Conservation (phyloP, 1,284 basidiomycete species). For the Ganoderma sinense region DNA sequence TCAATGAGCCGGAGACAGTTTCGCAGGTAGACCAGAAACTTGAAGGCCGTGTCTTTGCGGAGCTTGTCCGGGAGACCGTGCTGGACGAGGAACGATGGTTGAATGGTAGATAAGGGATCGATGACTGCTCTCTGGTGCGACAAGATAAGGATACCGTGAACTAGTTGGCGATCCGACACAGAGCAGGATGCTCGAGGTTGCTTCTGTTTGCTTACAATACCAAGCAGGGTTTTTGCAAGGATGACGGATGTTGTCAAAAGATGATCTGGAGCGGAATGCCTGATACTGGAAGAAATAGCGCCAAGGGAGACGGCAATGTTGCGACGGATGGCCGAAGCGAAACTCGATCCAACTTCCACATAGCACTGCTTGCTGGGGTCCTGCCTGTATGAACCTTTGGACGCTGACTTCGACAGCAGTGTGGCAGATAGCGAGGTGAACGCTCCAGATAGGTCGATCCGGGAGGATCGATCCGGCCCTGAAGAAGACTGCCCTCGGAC, state of each 20-base stretch:
- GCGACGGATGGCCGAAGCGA: conserved; percentile 7
- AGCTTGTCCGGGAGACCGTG: conserved; percentile 69
- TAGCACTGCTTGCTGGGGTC: conserved; percentile 15
- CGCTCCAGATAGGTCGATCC: conserved; percentile 4
- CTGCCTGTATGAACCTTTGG: conserved; percentile 20
- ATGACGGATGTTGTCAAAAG: conserved; percentile 25
- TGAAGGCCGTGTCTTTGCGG: conserved; percentile 71
- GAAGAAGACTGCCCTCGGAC: conserved; percentile 15
- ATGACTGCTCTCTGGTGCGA: conserved; percentile 59
- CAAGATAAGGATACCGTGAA: conserved; percentile 56
- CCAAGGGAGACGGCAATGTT: conserved; percentile 21
- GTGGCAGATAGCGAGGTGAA: conserved; percentile 19
- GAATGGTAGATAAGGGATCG: conserved; percentile 80
- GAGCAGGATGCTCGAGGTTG: neutral
- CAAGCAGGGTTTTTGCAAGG: conserved; percentile 12
- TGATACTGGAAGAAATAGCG: conserved; percentile 23
- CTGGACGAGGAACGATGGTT: conserved; percentile 83
- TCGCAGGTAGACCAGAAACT: conserved; percentile 77
- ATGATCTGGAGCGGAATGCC: conserved; percentile 32
- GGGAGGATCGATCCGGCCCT: neutral
- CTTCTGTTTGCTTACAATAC: conserved; percentile 7
- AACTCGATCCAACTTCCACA: conserved; percentile 22
- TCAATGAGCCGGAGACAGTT: conserved; percentile 52
- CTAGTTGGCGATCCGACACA: conserved; percentile 37
- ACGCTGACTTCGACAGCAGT: conserved; percentile 14